Percentiles rank a stretch among this genome's conserved stretches.
Conservation (phyloP, 108 stramenopile species). For the Fragilaria crotonensis region DNA sequence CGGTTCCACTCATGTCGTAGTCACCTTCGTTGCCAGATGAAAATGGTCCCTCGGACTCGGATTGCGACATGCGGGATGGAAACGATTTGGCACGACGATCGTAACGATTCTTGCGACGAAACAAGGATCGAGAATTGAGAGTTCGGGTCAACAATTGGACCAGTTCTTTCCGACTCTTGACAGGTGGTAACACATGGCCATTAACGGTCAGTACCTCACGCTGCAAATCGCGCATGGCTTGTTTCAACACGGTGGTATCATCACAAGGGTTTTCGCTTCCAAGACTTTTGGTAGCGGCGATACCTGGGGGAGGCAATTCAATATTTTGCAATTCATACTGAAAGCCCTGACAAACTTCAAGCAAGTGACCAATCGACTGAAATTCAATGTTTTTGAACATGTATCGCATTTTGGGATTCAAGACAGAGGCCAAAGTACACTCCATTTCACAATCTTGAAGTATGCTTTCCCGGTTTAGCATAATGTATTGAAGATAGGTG, state of each 20-base stretch:
- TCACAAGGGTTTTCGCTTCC: slow-evolving; percentile 18
- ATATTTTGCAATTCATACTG: slow-evolving; percentile 56
- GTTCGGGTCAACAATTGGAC: slow-evolving; percentile 46
- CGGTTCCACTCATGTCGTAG: neutral
- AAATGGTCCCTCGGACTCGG: neutral
- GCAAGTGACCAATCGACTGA: slow-evolving; percentile 70
- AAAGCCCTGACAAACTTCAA: slow-evolving; percentile 70
- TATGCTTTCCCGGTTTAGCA: slow-evolving; percentile 39
- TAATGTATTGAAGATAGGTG: slow-evolving; percentile 62
- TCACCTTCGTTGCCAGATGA: slow-evolving; percentile 10
- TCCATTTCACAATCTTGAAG: slow-evolving; percentile 66
- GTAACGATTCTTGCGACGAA: neutral
- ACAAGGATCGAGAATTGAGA: slow-evolving; percentile 51
- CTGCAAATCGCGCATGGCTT: slow-evolving; percentile 74
- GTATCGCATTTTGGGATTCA: slow-evolving; percentile 51
- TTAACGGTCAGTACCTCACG: slow-evolving; percentile 81
- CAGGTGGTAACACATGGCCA: slow-evolving; percentile 73
- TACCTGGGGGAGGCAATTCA: slow-evolving; percentile 47
- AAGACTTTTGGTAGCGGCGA: slow-evolving; percentile 7
- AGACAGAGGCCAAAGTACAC: slow-evolving; percentile 40
- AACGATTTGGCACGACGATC: neutral
- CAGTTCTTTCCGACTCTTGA: slow-evolving; percentile 60
- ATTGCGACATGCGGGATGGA: neutral
- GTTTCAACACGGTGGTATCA: slow-evolving; percentile 45
- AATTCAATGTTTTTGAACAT: slow-evolving; percentile 74